These are phyloP conservation scores for Phyllosticta paracitricarpa DNA, from an alignment of 2,329 filamentous ascomycete species.

Conservation along the genomic window DNA sequence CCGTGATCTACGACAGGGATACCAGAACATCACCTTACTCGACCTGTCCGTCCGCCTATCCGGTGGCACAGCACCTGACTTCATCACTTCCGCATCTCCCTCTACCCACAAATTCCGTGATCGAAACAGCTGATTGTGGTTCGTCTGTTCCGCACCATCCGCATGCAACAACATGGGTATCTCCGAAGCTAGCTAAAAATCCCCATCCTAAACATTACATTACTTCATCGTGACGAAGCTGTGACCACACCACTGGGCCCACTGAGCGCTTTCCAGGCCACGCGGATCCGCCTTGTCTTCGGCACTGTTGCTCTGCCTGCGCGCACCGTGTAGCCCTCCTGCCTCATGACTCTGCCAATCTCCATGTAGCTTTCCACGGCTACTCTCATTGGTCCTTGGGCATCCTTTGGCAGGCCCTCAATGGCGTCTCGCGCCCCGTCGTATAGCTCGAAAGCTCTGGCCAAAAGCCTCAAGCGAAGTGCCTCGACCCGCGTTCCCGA, in stretches of 20 bases:
- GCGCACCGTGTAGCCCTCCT: constrained; percentile 14
- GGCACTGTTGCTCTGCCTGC: constrained; percentile 39
- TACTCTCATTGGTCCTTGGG: constrained; percentile 54
- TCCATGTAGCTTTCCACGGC: constrained; percentile 70
- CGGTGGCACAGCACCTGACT: neutral
- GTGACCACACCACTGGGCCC: neutral
- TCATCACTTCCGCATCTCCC: neutral
- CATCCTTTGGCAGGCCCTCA: constrained; percentile 49
- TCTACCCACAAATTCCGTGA: neutral
- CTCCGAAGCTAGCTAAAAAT: constrained; percentile 2
- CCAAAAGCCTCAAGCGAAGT: constrained; percentile 46
- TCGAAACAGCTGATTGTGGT: neutral
- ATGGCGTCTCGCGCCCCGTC: constrained; percentile 46
- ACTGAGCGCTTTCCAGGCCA: constrained; percentile 49
- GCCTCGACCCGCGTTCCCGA: constrained; percentile 36
- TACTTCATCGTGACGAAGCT: neutral
- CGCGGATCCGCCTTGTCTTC: constrained; percentile 39
- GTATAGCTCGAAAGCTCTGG: constrained; percentile 53
- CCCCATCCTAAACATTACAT: neutral
- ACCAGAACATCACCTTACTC: neutral
- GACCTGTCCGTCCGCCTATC: neutral
- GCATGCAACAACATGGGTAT: neutral
- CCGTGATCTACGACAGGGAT: constrained; percentile 4
- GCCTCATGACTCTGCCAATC: constrained; percentile 54
- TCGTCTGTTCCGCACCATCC: neutral